phyloP scores from a whole-genome alignment of 805 yeast species.

The Brettanomyces anomalus region DNA sequence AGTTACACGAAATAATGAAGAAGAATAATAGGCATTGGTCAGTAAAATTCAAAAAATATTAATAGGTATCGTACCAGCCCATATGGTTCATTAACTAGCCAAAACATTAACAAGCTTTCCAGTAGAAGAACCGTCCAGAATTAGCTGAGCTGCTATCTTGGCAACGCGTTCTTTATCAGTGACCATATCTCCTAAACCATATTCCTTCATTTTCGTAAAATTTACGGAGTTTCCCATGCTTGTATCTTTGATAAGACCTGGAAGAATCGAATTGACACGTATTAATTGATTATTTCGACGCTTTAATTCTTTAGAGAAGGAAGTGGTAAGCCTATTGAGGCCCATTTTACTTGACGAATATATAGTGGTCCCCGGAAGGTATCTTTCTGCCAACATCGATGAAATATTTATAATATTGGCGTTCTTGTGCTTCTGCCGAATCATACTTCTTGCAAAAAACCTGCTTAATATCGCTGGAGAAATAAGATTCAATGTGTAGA shows the following conservation, averaged over 20 bases:
- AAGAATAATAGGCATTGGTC: too few species aligned
- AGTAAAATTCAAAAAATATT: too few species aligned
- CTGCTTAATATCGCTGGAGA: conserved; percentile 56
- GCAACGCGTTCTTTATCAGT: conserved; percentile 7
- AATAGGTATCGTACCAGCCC: too few species aligned
- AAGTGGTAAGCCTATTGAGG: conserved; percentile 47
- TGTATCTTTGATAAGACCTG: conserved; percentile 60
- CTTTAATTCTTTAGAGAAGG: conserved; percentile 49
- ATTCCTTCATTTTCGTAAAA: conserved; percentile 9
- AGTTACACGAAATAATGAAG: too few species aligned
- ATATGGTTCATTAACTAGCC: too few species aligned
- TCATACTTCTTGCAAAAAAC: conserved; percentile 41
- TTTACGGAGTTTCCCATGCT: conserved; percentile 45
- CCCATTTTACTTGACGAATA: conserved; percentile 72
- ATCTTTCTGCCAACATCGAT: conserved; percentile 42
- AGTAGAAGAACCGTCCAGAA: not conserved
- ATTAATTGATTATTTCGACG: conserved; percentile 33
- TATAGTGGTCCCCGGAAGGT: conserved; percentile 43
- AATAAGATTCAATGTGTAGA: conserved; percentile 47
- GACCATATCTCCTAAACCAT: conserved; percentile 1
- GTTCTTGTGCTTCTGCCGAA: conserved; percentile 24
- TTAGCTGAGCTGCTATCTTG: conserved; percentile 3
- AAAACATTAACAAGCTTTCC: not conserved
- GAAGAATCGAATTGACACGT: conserved; percentile 56
- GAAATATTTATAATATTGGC: conserved; percentile 52